These are phyloP conservation scores for Ophiosphaerella herpotricha DNA, from an alignment of 2,329 filamentous ascomycete species.

Conservation along the genomic window DNA sequence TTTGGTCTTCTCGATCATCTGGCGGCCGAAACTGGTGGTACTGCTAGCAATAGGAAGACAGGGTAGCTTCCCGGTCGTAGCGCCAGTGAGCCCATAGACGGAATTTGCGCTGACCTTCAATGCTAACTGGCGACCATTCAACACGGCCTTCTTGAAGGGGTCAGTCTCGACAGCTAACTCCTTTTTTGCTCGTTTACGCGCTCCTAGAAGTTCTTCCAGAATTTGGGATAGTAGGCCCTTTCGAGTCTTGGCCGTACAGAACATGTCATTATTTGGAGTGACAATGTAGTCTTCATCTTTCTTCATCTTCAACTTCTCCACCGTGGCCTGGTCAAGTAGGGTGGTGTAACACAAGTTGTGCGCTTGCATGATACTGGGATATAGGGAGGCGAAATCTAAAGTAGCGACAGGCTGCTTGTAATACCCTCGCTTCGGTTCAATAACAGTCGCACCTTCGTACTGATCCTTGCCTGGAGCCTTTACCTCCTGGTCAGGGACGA, in stretches of 20 bases:
- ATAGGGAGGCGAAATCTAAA: conserved; percentile 97
- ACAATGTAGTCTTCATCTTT: conserved; percentile 96
- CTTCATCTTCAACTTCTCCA: conserved; percentile 75
- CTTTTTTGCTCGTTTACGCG: conserved; percentile 91
- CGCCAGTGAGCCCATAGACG: conserved; percentile 96
- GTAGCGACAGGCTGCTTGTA: conserved; percentile 96
- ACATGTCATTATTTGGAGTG: conserved; percentile 92
- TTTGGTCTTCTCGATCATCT: conserved; percentile 99
- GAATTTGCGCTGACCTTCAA: conserved; percentile 97
- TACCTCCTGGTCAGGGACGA: conserved; percentile 83
- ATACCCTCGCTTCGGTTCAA: conserved; percentile 90
- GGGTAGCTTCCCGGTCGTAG: conserved; percentile 92
- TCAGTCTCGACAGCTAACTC: conserved; percentile 89
- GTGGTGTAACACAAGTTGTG: conserved; percentile 99
- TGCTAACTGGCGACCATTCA: conserved; percentile 95
- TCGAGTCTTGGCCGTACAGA: conserved; percentile 83
- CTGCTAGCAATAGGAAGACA: conserved; percentile 95
- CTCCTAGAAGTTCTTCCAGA: conserved; percentile 87
- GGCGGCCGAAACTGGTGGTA: conserved; percentile 93
- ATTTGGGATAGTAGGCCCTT: conserved; percentile 95
- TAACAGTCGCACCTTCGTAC: conserved; percentile 97
- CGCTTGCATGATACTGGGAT: conserved; percentile 98
- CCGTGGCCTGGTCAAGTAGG: conserved; percentile 74
- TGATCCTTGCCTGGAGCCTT: conserved; percentile 75
- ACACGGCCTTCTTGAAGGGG: conserved; percentile 94